phyloP scores from a whole-genome alignment of 805 yeast genomes.

The Yarrowia bubula region DNA sequence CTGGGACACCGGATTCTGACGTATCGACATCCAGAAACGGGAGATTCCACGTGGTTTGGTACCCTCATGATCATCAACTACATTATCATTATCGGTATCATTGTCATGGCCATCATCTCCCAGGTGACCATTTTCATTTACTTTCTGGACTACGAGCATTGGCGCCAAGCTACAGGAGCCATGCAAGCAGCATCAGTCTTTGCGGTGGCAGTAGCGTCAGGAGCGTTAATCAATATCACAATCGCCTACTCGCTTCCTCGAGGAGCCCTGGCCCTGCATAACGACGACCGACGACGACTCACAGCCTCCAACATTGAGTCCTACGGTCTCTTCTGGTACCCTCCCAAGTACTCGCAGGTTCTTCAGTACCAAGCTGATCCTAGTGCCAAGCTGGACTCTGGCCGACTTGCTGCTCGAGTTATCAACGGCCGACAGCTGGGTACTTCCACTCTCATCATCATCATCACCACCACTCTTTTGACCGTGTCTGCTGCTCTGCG shows the following conservation, averaged over 20 bases:
- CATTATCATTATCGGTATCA: slow-evolving; percentile 53
- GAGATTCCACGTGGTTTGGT: slow-evolving; percentile 48
- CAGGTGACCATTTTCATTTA: slow-evolving; percentile 61
- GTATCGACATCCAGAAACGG: slow-evolving; percentile 74
- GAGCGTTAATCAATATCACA: slow-evolving; percentile 50
- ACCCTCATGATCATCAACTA: slow-evolving; percentile 50
- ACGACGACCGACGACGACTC: slow-evolving; percentile 11
- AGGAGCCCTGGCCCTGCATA: slow-evolving; percentile 14
- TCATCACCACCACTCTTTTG: slow-evolving; percentile 1
- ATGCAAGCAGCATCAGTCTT: slow-evolving; percentile 52
- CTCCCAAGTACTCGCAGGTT: slow-evolving; percentile 23
- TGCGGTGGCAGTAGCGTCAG: slow-evolving; percentile 51
- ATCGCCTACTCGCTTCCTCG: slow-evolving; percentile 46
- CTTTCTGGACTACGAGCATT: slow-evolving; percentile 48
- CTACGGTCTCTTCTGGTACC: slow-evolving; percentile 11
- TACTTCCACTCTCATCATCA: slow-evolving; percentile 9
- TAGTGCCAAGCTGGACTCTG: slow-evolving; percentile 22
- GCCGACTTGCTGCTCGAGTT: slow-evolving; percentile 16
- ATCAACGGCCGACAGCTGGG: slow-evolving; percentile 12
- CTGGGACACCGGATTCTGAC: slow-evolving; percentile 72
- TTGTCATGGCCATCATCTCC: slow-evolving; percentile 67
- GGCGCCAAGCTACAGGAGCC: slow-evolving; percentile 52
- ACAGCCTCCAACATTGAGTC: slow-evolving; percentile 25
- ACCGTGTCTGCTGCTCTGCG: slow-evolving; percentile 11
- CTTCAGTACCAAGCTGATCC: slow-evolving; percentile 17